Percentiles rank a stretch among this genome's conserved stretches.
These are phyloP conservation scores for Diaporthe batatas DNA, from an alignment of 2,329 filamentous ascomycete genomes.

Conservation along the genomic window DNA sequence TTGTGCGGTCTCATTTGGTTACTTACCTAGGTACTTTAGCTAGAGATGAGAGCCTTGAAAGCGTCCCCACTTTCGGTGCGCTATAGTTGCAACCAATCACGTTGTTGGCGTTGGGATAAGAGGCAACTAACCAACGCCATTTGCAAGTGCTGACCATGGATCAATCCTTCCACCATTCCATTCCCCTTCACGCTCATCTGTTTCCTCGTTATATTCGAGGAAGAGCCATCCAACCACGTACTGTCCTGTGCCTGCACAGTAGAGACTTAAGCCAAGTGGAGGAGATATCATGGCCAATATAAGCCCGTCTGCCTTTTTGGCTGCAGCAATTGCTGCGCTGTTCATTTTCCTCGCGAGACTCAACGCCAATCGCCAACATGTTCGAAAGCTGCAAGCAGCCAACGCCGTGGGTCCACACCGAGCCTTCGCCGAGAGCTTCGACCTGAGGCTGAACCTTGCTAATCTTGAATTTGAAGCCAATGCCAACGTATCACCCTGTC, in stretches of 20 bases:
- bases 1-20: no score
- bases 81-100: no score
- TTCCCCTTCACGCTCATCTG: no score
- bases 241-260: background rate
- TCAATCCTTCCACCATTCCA: no score
- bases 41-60: no score
- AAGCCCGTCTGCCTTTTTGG: background rate
- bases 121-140: no score
- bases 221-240: background rate
- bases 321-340: background rate
- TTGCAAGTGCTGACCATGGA: no score
- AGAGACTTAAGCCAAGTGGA: background rate
- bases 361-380: conserved; percentile 2
- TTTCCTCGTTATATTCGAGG: no score
- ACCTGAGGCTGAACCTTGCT: background rate
- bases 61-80: no score
- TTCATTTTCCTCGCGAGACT: background rate
- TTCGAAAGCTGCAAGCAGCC: background rate
- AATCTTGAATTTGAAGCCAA: background rate
- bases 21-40: no score
- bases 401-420: background rate
- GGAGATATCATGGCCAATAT: background rate
- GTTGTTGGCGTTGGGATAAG: no score
- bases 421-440: background rate
- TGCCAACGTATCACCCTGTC: background rate